Conservation (phyloP, 192 early-diverging fungal genomes). For the Obelidium mucronatum region DNA sequence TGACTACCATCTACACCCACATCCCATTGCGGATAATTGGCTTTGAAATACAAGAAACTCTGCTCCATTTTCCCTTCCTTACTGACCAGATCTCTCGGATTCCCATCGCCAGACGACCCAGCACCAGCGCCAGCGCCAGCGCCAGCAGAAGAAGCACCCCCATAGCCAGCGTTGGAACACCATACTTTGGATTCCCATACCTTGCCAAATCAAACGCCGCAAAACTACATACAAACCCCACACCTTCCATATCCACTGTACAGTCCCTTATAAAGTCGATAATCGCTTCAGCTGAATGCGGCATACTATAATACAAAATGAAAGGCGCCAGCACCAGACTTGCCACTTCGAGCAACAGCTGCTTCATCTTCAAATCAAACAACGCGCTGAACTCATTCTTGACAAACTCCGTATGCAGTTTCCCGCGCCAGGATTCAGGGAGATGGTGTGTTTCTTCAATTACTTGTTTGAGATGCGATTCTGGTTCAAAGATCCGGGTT, state of each 20-base stretch:
- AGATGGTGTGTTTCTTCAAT: constrained; percentile 91
- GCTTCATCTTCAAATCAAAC: constrained; percentile 80
- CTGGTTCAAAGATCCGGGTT: constrained; percentile 83
- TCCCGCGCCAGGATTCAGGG: constrained; percentile 83
- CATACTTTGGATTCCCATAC: constrained; percentile 85
- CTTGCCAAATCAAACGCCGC: constrained; percentile 93
- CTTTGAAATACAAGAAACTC: constrained; percentile 95
- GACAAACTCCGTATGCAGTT: constrained; percentile 83
- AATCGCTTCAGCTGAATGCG: constrained; percentile 75
- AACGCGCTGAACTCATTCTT: constrained; percentile 73
- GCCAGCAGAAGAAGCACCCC: no score
- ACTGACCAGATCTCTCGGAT: constrained; percentile 62
- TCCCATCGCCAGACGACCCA: constrained; percentile 32
- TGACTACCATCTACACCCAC: constrained; percentile 79
- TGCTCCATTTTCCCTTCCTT: constrained; percentile 99
- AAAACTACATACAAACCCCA: constrained; percentile 97
- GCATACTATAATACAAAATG: constrained; percentile 80
- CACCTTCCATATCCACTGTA: constrained; percentile 87
- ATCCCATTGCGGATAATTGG: constrained; percentile 94
- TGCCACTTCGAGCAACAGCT: constrained; percentile 84
- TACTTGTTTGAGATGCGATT: constrained; percentile 74
- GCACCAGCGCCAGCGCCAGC: no score
- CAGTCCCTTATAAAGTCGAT: constrained; percentile 96
- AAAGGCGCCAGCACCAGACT: constrained; percentile 84
- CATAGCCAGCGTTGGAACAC: constrained; percentile 62